phyloP scores from a whole-genome alignment of 345 rosid species.

The Dipteronia sinensis region DNA sequence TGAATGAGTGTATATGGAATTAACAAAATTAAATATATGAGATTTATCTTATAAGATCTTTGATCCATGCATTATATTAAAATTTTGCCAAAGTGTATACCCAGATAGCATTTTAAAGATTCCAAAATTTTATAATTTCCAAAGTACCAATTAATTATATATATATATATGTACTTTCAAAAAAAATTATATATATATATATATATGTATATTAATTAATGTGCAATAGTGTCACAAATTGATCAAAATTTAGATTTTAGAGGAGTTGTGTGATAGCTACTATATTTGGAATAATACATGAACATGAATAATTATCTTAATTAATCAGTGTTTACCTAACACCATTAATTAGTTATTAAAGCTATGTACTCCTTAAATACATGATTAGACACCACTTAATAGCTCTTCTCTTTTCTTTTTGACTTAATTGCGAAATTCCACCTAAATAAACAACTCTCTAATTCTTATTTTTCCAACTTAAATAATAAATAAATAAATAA shows the following conservation, averaged over 20 bases:
- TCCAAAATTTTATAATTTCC: neutral
- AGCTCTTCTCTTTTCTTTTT: constrained; percentile 12
- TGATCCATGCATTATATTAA: neutral
- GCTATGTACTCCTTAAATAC: constrained; percentile 8
- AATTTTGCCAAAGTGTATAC: neutral
- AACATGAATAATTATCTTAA: constrained; percentile 10
- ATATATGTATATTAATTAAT: no score
- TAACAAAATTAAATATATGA: neutral
- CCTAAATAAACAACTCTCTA: neutral
- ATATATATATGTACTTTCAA: no score
- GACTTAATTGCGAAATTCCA: constrained; percentile 12
- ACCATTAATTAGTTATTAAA: constrained; percentile 5
- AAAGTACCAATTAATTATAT: neutral
- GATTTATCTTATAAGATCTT: constrained; percentile 1
- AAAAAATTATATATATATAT: no score
- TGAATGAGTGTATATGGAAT: neutral
- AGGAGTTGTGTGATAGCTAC: neutral
- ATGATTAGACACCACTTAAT: constrained; percentile 40
- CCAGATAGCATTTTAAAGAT: constrained; percentile 4
- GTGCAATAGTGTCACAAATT: neutral
- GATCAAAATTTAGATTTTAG: neutral
- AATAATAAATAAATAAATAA: neutral
- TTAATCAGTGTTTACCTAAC: constrained; percentile 28
- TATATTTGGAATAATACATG: neutral
- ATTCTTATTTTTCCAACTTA: neutral